These are phyloP conservation scores for Acacia acuminata DNA, from an alignment of 306 rosid species.

Conservation along the genomic window DNA sequence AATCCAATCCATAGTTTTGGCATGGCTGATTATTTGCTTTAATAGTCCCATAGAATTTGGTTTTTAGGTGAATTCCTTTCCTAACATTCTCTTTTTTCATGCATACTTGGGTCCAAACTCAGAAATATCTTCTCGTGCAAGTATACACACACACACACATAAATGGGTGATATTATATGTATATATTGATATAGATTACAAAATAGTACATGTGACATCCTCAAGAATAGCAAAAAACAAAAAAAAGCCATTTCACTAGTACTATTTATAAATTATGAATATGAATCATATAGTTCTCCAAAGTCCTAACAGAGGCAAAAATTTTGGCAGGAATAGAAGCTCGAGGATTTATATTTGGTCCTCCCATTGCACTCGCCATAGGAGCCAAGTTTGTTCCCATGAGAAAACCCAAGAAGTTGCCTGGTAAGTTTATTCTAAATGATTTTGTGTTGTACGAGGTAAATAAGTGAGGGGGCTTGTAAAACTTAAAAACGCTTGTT, in stretches of 20 bases:
- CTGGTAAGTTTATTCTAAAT: slow-evolving; percentile 34
- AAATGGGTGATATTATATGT: too few species aligned
- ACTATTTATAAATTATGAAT: neutral
- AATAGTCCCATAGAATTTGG: neutral
- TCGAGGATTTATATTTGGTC: slow-evolving; percentile 68
- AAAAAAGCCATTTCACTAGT: too few species aligned
- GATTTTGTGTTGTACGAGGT: too few species aligned
- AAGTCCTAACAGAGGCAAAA: neutral
- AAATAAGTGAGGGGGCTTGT: too few species aligned
- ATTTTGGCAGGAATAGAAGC: slow-evolving; percentile 59
- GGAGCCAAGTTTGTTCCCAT: slow-evolving; percentile 72
- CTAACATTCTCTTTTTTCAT: neutral
- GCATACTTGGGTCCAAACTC: neutral
- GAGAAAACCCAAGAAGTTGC: slow-evolving; percentile 67
- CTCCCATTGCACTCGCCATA: slow-evolving; percentile 73
- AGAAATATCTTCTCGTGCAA: neutral
- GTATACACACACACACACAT: too few species aligned
- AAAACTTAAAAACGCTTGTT: too few species aligned
- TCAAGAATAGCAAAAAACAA: too few species aligned
- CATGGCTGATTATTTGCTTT: too few species aligned
- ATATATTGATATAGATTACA: too few species aligned
- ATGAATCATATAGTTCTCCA: neutral
- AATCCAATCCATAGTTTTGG: too few species aligned
- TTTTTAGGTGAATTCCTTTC: neutral
- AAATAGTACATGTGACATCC: too few species aligned